Evolutionary conservation across 306 rosid species (phyloP).

Genomic region (Fagus crenata): DNA sequence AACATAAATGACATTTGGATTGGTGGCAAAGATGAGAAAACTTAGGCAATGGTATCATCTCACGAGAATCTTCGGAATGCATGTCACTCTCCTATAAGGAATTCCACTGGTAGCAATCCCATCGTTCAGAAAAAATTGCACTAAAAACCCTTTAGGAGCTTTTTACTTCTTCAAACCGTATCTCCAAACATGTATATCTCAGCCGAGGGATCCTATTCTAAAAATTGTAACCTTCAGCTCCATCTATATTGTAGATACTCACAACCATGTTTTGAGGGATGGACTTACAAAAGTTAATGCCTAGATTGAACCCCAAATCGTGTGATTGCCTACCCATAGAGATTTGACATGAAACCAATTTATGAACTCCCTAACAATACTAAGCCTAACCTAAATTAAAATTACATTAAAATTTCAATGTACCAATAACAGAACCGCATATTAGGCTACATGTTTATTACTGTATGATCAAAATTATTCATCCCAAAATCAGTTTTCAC

Average conservation of each 20-base stretch:
- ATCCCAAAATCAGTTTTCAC: background rate
- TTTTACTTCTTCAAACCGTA: background rate
- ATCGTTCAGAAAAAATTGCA: background rate
- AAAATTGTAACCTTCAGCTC: background rate
- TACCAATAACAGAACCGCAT: background rate
- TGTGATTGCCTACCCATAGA: background rate
- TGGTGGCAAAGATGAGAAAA: background rate
- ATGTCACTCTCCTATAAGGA: background rate
- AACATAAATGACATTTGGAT: background rate
- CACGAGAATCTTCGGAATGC: background rate
- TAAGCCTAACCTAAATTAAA: background rate
- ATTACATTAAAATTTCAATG: background rate
- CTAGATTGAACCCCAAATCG: background rate
- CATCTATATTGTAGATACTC: background rate
- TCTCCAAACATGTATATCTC: background rate
- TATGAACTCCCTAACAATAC: background rate
- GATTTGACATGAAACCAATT: background rate
- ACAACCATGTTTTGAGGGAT: background rate
- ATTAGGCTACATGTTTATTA: background rate
- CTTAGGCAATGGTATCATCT: background rate
- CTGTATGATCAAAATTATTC: background rate
- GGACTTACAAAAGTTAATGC: background rate
- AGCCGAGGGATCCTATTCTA: background rate
- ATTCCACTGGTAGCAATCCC: background rate
- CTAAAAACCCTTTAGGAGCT: background rate